Evolutionary conservation across 1,284 basidiomycete species (phyloP), one percentile per base, ranked within the genome.

Genomic region (Sanghuangporus baumii): DNA sequence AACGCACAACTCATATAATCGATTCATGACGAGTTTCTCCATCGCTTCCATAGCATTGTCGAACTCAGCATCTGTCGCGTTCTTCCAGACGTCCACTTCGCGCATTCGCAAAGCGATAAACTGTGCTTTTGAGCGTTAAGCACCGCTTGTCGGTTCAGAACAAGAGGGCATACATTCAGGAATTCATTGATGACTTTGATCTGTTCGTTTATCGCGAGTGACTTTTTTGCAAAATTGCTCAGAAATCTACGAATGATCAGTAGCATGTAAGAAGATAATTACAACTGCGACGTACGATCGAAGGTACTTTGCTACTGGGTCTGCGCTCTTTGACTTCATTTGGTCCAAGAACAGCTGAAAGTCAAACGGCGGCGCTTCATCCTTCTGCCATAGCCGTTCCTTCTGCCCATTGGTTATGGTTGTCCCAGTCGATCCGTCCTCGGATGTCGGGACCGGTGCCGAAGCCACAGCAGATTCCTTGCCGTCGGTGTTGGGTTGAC

Each of bases 1-100:
- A n/a, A 79, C 88, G 69, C 69, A 94, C 93, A 89, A 94, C 67
- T 93, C 94, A 74, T 97, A 98, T 60, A 98, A 78, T 56, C 96
- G 81, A 71, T 99, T 99, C 97, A 99, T 99, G 69, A 99, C 94
- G 9, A 99, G 84, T 76, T 99, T 99, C 81, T 99, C 96, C 94
- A 99, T 98, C 58, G 95, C 96, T 76, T 99, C 96, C 78, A 94
- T 86, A 0, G 96, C 94, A 69, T 98, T 96, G 65, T 98, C 97
- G 69, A 99, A 98, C 73, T 99, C 96, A 3, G 78, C 78, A 26
- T 93, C 88, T 3, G 84, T 80, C 4, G 83, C 83, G 64, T 85
- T 86, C 69, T 84, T 86, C 94, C 94, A 96, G 1, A 88, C 76
- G 47, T 96, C 94, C 51, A 83, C 83, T 66, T 87, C 84, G n/a